Conservation (phyloP, 164 flowering plant genomes). For the Vitis labrusca region DNA sequence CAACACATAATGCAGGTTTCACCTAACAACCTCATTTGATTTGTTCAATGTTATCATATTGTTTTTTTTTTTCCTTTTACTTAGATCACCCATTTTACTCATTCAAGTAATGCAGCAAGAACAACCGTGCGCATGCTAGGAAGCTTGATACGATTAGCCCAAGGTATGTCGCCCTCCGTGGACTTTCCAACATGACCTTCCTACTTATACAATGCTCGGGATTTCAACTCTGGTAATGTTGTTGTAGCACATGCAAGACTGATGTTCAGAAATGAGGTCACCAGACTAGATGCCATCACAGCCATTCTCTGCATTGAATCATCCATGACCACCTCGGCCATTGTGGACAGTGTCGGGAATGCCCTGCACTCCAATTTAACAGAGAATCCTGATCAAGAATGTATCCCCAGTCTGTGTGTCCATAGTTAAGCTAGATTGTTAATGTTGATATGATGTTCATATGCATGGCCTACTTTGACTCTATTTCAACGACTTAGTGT, state of each 20-base stretch:
- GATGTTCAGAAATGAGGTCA: slow-evolving; percentile 94
- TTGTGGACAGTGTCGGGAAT: slow-evolving; percentile 87
- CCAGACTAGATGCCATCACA: slow-evolving; percentile 76
- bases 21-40: not conserved
- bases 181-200: not conserved
- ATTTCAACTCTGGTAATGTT: slow-evolving; percentile 13
- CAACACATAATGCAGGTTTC: slow-evolving; percentile 81
- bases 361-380: slow-evolving; percentile 91
- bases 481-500: slow-evolving; percentile 7
- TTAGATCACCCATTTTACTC: not conserved
- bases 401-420: slow-evolving; percentile 57
- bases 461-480: not conserved
- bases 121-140: slow-evolving; percentile 98
- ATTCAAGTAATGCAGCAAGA: slow-evolving; percentile 59
- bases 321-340: slow-evolving; percentile 96
- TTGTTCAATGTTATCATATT: not conserved
- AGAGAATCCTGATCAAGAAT: slow-evolving; percentile 86
- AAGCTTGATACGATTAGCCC: slow-evolving; percentile 92
- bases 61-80: not conserved
- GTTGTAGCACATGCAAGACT: slow-evolving; percentile 92
- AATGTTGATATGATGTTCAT: not conserved
- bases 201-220: not conserved
- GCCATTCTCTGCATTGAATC: slow-evolving; percentile 95
- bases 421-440: not conserved
- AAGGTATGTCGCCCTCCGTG: slow-evolving; percentile 43